These are phyloP conservation scores for Coemansia sp. DNA, from an alignment of 371 early-diverging fungal species.

Conservation along the genomic window DNA sequence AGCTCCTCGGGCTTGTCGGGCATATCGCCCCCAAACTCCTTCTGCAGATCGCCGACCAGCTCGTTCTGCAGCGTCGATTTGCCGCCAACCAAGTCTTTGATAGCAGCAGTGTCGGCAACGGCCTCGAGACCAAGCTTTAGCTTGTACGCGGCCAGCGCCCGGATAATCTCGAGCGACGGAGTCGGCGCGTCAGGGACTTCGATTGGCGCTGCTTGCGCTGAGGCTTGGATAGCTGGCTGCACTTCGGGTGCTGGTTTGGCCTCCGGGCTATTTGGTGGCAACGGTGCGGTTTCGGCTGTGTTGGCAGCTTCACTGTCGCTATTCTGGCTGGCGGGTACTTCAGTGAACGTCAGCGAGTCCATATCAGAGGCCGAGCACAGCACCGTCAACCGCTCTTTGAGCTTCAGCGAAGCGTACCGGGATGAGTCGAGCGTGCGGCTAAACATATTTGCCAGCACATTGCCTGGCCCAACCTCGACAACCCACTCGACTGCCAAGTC, in stretches of 20 bases:
- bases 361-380: constrained; percentile 28
- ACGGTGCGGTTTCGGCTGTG: constrained; percentile 53
- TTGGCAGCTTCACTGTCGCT: constrained; percentile 52
- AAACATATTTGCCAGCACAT: constrained; percentile 91
- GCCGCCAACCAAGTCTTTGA: constrained; percentile 94
- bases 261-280: too few species aligned
- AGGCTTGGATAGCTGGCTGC: too few species aligned
- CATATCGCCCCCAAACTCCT: constrained; percentile 83
- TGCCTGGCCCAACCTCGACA: constrained; percentile 90
- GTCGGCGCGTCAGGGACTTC: constrained; percentile 70
- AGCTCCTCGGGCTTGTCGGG: constrained; percentile 95
- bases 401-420: constrained; percentile 84
- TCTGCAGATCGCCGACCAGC: constrained; percentile 93
- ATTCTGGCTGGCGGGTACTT: neutral
- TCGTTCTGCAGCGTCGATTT: constrained; percentile 97
- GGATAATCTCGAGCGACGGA: constrained; percentile 75
- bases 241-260: too few species aligned
- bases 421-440: constrained; percentile 62
- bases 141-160: constrained; percentile 87
- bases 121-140: constrained; percentile 83
- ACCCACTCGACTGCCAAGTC: constrained; percentile 79
- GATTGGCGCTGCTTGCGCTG: too few species aligned
- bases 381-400: constrained; percentile 76
- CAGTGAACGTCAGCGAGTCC: constrained; percentile 17
- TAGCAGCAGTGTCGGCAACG: constrained; percentile 72